These are phyloP conservation scores for Schizochytrium sp. DNA, from an alignment of 108 stramenopile species.

Conservation along the genomic window DNA sequence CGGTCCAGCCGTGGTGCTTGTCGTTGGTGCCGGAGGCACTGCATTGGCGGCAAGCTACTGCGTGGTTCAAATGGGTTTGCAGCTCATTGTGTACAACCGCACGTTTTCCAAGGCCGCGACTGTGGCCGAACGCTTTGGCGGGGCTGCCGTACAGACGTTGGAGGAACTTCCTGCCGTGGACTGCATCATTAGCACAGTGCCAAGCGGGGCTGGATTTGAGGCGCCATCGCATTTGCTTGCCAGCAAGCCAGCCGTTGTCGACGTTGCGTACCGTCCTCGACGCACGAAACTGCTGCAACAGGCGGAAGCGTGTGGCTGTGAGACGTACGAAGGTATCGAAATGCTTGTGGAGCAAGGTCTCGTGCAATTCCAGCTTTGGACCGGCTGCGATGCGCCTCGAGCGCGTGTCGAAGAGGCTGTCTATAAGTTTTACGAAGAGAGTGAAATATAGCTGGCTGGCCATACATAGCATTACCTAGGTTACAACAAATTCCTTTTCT, in stretches of 20 bases:
- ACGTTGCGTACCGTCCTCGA: constrained; percentile 92
- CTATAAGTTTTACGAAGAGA: constrained; percentile 55
- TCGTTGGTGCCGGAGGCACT: constrained; percentile 91
- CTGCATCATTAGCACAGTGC: constrained; percentile 66
- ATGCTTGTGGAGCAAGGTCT: constrained; percentile 96
- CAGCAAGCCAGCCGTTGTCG: constrained; percentile 40
- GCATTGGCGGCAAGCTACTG: constrained; percentile 89
- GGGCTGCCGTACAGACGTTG: constrained; percentile 59
- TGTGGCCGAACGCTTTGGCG: constrained; percentile 76
- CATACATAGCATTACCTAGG: too few relatives aligned
- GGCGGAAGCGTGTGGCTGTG: constrained; percentile 63
- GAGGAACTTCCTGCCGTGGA: background rate
- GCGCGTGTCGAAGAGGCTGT: constrained; percentile 75
- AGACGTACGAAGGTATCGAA: constrained; percentile 81
- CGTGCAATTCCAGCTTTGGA: constrained; percentile 92
- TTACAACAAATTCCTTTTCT: too few relatives aligned
- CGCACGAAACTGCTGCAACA: constrained; percentile 70
- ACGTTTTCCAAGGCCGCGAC: constrained; percentile 75
- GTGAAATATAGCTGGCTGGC: background rate
- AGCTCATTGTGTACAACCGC: constrained; percentile 81
- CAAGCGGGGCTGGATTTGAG: constrained; percentile 74
- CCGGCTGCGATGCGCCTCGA: constrained; percentile 70
- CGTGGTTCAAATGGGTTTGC: constrained; percentile 57
- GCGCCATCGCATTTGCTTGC: constrained; percentile 71
- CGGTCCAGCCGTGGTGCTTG: constrained; percentile 39